Conservation (phyloP, 495 filamentous ascomycete genomes). For the Penicillium cosmopolitanum region DNA sequence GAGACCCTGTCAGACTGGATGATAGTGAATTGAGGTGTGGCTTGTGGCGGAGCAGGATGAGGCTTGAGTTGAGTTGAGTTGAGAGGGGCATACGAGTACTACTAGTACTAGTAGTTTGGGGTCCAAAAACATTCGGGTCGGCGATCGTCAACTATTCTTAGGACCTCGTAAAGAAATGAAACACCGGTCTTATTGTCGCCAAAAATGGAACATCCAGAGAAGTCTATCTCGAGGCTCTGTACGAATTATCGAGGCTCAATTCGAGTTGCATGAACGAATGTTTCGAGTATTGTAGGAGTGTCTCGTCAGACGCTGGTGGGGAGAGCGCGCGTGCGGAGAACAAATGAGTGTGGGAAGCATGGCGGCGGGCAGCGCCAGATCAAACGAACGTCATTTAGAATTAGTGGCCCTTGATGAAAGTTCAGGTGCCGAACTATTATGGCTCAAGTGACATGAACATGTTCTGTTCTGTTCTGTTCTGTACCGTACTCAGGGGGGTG, state of each 20-base stretch:
- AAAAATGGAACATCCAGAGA: constrained; percentile 16
- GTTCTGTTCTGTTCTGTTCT: background rate
- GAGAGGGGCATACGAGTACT: background rate
- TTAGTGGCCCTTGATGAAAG: constrained; percentile 15
- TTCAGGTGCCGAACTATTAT: constrained; percentile 7
- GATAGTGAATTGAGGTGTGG: constrained; percentile 13
- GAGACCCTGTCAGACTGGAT: constrained; percentile 6
- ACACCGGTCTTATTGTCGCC: constrained; percentile 10
- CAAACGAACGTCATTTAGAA: constrained; percentile 5
- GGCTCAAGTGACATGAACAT: constrained; percentile 18
- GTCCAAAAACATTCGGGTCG: constrained; percentile 15
- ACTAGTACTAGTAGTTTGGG: constrained; percentile 13
- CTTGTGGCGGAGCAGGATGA: constrained; percentile 24
- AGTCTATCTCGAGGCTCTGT: background rate
- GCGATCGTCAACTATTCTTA: constrained; percentile 28
- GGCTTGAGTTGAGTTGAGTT: constrained; percentile 5
- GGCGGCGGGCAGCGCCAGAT: background rate
- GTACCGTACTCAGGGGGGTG: no score
- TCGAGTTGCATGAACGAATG: background rate
- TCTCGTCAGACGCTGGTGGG: constrained; percentile 27
- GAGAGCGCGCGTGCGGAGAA: constrained; percentile 16
- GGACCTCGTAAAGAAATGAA: constrained; percentile 5
- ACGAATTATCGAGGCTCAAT: constrained; percentile 2
- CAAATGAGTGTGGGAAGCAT: constrained; percentile 18
- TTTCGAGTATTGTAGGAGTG: constrained; percentile 15